phyloP scores from a whole-genome alignment of 768 basidiomycete genomes.

The Roridomyces roridus region DNA sequence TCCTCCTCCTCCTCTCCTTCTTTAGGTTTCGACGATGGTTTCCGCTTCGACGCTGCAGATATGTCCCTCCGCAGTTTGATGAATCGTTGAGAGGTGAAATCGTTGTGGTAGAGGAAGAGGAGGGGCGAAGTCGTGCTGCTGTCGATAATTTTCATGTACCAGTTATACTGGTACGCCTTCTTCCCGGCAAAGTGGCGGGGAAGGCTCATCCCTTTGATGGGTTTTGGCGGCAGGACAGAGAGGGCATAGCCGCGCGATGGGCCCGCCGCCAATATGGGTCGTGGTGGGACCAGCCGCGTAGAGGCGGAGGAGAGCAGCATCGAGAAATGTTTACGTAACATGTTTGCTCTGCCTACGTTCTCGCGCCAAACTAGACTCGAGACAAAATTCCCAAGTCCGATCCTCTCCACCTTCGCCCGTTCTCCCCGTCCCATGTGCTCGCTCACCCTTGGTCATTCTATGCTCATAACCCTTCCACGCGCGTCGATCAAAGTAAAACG shows the following conservation, averaged over 20 bases:
- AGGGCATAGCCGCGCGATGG: slow-evolving; percentile 51
- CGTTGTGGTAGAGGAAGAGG: slow-evolving; percentile 79
- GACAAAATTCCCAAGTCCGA: slow-evolving; percentile 89
- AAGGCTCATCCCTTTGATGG: slow-evolving; percentile 56
- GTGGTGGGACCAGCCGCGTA: slow-evolving; percentile 9
- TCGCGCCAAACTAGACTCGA: no score
- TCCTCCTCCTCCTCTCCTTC: neutral
- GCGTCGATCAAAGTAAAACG: slow-evolving; percentile 76
- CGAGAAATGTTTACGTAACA: neutral
- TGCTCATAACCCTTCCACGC: slow-evolving; percentile 90
- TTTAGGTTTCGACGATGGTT: no score
- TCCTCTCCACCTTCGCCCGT: slow-evolving; percentile 81
- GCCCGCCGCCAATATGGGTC: no score
- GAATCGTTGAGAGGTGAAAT: slow-evolving; percentile 73
- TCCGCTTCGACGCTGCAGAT: slow-evolving; percentile 57
- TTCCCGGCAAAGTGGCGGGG: slow-evolving; percentile 79
- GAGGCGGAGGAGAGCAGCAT: slow-evolving; percentile 9
- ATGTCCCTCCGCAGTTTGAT: slow-evolving; percentile 75
- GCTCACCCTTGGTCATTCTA: slow-evolving; percentile 91
- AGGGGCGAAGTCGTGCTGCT: slow-evolving; percentile 63
- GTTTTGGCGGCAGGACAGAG: slow-evolving; percentile 56
- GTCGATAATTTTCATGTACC: slow-evolving; percentile 77
- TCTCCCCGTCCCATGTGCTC: slow-evolving; percentile 65
- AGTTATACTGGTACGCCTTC: slow-evolving; percentile 82
- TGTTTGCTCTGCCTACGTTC: neutral